Evolutionary conservation across 345 rosid species (phyloP).

Genomic region (Theobroma cacao): DNA sequence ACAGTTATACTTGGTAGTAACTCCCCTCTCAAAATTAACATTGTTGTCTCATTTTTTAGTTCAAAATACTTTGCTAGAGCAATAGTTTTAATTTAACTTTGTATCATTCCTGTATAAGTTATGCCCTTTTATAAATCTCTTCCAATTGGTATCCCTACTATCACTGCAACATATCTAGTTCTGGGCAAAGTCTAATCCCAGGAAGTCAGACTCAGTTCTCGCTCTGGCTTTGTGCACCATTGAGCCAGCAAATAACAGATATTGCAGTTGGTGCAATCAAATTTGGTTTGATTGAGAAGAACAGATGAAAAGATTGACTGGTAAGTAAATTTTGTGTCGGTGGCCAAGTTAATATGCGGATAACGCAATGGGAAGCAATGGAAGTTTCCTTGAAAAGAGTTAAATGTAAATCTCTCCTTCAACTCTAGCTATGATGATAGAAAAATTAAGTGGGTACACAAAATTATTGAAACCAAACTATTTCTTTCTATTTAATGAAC

Average conservation of each 20-base stretch:
- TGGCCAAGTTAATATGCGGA: no score
- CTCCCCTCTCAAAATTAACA: conserved; percentile 2
- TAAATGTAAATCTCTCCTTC: no score
- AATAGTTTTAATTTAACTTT: background rate
- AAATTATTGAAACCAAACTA: no score
- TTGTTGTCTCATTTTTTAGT: background rate
- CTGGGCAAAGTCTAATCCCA: background rate
- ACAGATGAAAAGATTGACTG: no score
- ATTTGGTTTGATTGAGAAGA: background rate
- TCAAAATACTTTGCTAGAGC: background rate
- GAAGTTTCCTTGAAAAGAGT: no score
- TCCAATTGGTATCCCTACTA: background rate
- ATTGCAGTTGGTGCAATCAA: background rate
- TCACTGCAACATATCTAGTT: background rate
- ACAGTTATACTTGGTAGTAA: background rate
- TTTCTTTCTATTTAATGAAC: no score
- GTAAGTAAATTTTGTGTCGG: no score
- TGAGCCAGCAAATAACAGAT: background rate
- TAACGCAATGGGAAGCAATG: no score
- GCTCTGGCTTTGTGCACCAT: background rate
- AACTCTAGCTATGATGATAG: background rate
- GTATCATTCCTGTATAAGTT: background rate
- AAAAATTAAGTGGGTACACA: no score
- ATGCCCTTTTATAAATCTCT: background rate
- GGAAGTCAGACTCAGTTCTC: background rate